Conservation (phyloP, 164 flowering plant genomes). For the Tetrastigma voinierianum region DNA sequence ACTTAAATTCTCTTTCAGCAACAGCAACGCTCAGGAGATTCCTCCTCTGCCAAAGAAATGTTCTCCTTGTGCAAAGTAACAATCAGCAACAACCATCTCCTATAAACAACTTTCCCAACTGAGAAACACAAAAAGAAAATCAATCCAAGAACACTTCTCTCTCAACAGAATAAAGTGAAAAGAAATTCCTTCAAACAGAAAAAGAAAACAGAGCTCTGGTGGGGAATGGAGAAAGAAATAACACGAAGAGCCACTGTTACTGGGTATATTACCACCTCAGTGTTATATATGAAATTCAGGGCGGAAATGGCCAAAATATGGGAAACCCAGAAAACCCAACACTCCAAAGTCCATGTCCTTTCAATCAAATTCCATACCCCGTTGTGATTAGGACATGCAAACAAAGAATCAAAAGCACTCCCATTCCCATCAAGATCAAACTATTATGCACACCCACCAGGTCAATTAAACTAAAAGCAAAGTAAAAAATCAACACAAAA, state of each 20-base stretch:
- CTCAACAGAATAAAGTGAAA: neutral
- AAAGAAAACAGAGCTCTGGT: constrained; percentile 5
- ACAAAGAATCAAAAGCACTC: constrained; percentile 13
- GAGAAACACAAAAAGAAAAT: neutral
- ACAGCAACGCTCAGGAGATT: constrained; percentile 11
- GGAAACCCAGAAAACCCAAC: constrained; percentile 25
- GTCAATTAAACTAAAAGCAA: neutral
- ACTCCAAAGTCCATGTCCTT: constrained; percentile 24
- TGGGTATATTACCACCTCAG: constrained; percentile 5
- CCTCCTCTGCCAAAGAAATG: constrained; percentile 19
- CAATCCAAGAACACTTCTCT: neutral
- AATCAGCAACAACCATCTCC: constrained; percentile 7
- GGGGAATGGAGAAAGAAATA: constrained; percentile 15
- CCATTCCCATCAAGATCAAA: constrained; percentile 26
- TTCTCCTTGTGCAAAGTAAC: constrained; percentile 8
- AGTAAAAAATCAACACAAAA: neutral
- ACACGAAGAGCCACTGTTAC: constrained; percentile 5
- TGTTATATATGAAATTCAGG: constrained; percentile 15
- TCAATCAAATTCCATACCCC: constrained; percentile 41
- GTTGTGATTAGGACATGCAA: constrained; percentile 35
- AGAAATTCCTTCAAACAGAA: neutral
- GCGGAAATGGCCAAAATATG: constrained; percentile 15
- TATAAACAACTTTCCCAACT: constrained; percentile 4
- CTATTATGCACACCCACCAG: constrained; percentile 9
- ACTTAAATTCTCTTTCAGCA: constrained; percentile 10